These are phyloP conservation scores for Rhynchosporium graminicola DNA, from an alignment of 2,329 filamentous ascomycete genomes.

Conservation along the genomic window DNA sequence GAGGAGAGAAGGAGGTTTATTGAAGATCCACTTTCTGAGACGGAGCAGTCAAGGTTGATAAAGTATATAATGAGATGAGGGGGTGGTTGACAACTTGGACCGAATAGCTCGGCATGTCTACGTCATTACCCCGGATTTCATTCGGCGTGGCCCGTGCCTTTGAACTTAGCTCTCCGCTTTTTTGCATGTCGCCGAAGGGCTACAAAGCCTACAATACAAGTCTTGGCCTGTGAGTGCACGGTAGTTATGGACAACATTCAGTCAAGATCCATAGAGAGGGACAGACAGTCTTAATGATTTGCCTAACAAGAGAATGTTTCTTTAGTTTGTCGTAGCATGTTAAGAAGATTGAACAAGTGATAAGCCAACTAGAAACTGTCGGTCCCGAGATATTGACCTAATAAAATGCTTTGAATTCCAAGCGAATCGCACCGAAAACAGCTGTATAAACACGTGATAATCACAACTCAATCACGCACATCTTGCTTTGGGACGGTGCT, in stretches of 20 bases:
- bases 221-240: no score
- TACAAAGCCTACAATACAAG: no score
- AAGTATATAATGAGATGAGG: neutral
- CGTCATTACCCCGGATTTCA: conserved; percentile 27
- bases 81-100: neutral
- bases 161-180: neutral
- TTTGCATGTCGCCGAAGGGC: neutral
- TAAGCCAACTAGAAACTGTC: neutral
- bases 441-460: neutral
- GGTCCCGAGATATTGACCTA: neutral
- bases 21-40: neutral
- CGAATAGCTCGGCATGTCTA: neutral
- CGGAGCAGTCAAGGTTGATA: neutral
- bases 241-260: no score
- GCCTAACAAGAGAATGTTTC: no score
- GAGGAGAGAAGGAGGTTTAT: neutral
- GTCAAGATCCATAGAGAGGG: no score
- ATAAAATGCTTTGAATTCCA: neutral
- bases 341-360: neutral
- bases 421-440: neutral
- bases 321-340: no score
- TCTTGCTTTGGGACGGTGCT: no score
- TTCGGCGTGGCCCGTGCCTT: conserved; percentile 8
- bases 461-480: no score
- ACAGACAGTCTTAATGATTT: no score